Percentiles rank a stretch among this genome's conserved stretches.
Conservation (phyloP, 2,329 filamentous ascomycete genomes). For the Cladosporium cucumerinum region DNA sequence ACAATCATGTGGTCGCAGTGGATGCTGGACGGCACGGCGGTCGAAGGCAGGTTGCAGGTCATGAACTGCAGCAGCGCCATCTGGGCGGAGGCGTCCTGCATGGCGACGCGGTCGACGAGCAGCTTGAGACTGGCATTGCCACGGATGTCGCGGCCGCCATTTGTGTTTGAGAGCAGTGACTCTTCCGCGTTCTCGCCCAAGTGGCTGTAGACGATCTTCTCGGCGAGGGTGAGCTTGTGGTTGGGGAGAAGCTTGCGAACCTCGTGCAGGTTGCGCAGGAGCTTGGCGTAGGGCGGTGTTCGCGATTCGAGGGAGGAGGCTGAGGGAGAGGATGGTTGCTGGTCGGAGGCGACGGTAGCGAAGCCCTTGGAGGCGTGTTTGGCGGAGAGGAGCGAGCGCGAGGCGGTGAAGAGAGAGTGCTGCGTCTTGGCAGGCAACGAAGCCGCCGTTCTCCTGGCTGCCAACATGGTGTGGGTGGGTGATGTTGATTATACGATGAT, state of each 20-base stretch:
- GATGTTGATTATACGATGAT: neutral
- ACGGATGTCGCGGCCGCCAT: slow-evolving; percentile 78
- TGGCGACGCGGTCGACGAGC: slow-evolving; percentile 94
- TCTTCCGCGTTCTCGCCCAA: slow-evolving; percentile 78
- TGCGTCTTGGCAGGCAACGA: slow-evolving; percentile 17
- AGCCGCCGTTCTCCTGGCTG: slow-evolving; percentile 24
- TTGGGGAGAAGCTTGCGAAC: slow-evolving; percentile 67
- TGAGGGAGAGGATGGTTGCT: slow-evolving; percentile 17
- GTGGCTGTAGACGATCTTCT: slow-evolving; percentile 98
- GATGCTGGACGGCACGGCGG: slow-evolving; percentile 92
- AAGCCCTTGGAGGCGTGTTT: slow-evolving; percentile 24
- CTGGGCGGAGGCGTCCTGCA: slow-evolving; percentile 98
- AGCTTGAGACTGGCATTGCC: slow-evolving; percentile 92
- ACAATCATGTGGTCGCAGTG: slow-evolving; percentile 99
- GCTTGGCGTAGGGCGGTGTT: slow-evolving; percentile 76
- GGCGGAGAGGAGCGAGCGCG: slow-evolving; percentile 21
- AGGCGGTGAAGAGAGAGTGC: slow-evolving; percentile 16
- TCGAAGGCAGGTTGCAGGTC: slow-evolving; percentile 84
- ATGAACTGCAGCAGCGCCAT: slow-evolving; percentile 99
- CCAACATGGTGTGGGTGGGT: slow-evolving; percentile 25
- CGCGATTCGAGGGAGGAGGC: slow-evolving; percentile 49
- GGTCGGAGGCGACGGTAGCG: slow-evolving; percentile 29
- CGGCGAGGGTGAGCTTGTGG: slow-evolving; percentile 75
- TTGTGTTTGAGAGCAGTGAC: slow-evolving; percentile 75
- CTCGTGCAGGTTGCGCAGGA: slow-evolving; percentile 71